Base-by-base conservation (phyloP, 179 eudicot species). In the Spergularia azorica region DNA sequence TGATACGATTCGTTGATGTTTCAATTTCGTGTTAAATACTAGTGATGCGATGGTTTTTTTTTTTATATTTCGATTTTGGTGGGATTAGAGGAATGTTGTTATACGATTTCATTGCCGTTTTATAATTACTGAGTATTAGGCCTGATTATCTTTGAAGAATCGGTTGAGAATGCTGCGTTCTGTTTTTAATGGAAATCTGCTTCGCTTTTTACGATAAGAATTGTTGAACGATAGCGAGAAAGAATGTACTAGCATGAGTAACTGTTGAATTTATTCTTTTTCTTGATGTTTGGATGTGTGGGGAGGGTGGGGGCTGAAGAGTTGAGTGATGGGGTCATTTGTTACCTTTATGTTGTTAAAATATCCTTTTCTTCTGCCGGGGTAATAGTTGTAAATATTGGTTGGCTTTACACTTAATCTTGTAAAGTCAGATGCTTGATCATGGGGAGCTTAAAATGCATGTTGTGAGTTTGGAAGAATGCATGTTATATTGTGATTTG, bases 251-350 rank as follows among this genome's bases (percentile, higher is more conserved):
- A 69, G 13, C 18, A 17, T 36, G n/a, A 69, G 59, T 52, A 51
- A 51, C 52, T 69, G 36, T 26, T 62, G 41, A 20, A 51, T n/a
- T 48, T 48, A 20, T 51, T 50, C 36, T 9, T 21, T 51, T 26
- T 54, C n/a, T 51, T 51, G 72, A 58, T 69, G 59, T 67, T 69
- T 69, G 59, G 72, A 51, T 51, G 72, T 11, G 32, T 26, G 1
- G 32, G 13, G 36, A 2, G 59, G 72, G 72, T 69, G 72, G 65
- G 48, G 55, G 52, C 68, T 57, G 38, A 66, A 10, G 54, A 26
- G 21, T 39, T 5, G 64, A 20, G 56, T 5, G 39, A 10, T 13
- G 48, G 61, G 41, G 8, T 62, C 74, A 54, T 55, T 39, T 55
- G 48, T 21, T 7, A 48, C 43, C 52, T 68, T 50, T 13, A 18